Conservation (phyloP, 2,329 filamentous ascomycete species). For the Penicillium sp. region DNA sequence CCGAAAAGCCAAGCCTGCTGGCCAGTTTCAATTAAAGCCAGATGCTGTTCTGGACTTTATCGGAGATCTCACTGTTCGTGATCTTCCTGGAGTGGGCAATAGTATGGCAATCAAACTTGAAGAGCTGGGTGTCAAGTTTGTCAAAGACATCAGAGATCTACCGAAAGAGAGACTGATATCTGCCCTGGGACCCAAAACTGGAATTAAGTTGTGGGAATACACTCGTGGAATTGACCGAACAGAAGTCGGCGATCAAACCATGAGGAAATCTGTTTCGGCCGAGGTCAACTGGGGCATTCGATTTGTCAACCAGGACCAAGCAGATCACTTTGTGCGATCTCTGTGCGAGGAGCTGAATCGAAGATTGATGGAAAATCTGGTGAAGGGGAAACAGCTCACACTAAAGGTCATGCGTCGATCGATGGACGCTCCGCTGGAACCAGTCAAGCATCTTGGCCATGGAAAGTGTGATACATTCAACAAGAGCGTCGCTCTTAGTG, state of each 20-base stretch:
- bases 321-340: constrained; percentile 84
- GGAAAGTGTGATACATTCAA: constrained; percentile 94
- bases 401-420: constrained; percentile 93
- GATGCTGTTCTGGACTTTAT: constrained; percentile 76
- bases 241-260: constrained; percentile 80
- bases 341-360: constrained; percentile 81
- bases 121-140: constrained; percentile 75
- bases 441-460: constrained; percentile 89
- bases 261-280: constrained; percentile 91
- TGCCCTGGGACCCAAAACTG: constrained; percentile 84
- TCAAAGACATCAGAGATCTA: constrained; percentile 76
- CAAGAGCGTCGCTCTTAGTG: constrained; percentile 78
- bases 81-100: constrained; percentile 87
- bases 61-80: constrained; percentile 71
- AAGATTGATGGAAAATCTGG: constrained; percentile 74
- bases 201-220: constrained; percentile 86
- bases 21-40: constrained; percentile 83
- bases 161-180: constrained; percentile 73
- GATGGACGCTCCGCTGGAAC: constrained; percentile 82
- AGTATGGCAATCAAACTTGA: constrained; percentile 86
- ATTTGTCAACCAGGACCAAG: constrained; percentile 87
- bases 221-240: constrained; percentile 79
- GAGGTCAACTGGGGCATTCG: constrained; percentile 98
- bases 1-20: constrained; percentile 88
- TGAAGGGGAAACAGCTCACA: constrained; percentile 83